Evolutionary conservation across 768 basidiomycete genomes (phyloP), one percentile per base, ranked within the genome.

Genomic region (Mycena vulgaris): DNA sequence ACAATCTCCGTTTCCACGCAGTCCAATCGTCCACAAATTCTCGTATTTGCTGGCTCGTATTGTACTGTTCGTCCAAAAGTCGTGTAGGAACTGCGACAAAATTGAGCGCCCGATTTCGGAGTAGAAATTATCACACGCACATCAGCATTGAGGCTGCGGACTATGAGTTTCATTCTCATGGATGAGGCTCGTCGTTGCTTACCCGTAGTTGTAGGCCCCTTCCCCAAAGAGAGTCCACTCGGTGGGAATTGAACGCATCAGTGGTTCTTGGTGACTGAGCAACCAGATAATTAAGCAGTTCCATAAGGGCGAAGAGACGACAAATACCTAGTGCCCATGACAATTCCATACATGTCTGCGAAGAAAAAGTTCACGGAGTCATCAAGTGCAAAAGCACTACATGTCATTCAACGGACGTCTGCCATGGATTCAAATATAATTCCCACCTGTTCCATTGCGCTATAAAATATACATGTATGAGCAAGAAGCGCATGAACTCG

Each of bases 251-350:
- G 90, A 90, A 27, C 92, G 87, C 84, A 90, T 88, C 89, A 92
- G 92, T 9, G 92, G 92, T 74, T 93, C 92, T 78, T 93, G 88
- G 76, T 92, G 90, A 78, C 88, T 88, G n/a, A n/a, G n/a, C n/a
- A n/a, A n/a, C n/a, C n/a, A n/a, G n/a, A n/a, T n/a, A 37, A 17
- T 37, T 7, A 25, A 52, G 49, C 23, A 11, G 56, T 42, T 52
- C 60, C 39, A 3, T n/a, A 2, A 25, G 31, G 23, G 37, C 27
- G 37, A 39, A 47, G 28, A 19, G 52, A 4, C 21, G n/a, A n/a
- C n/a, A n/a, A n/a, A n/a, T n/a, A 85, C 87, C 87, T 90, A 3
- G 92, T 92, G 55, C 92, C 90, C 90, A 92, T 92, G 35, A 89
- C 91, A 52, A 93, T 84, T 27, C 89, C 92, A 78, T 89, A 92